Base-by-base conservation (phyloP, 805 yeast genomes). In the Pichia exigua region DNA sequence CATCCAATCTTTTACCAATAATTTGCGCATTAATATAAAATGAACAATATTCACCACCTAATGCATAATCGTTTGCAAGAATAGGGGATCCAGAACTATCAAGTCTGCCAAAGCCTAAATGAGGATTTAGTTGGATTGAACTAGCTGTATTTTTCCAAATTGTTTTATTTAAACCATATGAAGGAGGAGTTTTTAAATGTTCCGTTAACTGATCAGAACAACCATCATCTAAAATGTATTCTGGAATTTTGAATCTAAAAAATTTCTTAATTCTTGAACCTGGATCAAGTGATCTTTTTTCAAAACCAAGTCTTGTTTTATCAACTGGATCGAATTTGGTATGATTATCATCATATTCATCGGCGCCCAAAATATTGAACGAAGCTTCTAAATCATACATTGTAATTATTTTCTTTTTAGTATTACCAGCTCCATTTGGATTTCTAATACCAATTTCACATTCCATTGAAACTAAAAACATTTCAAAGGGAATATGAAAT, bases 381-480 rank as follows among this genome's bases (percentile, higher is more conserved):
- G 53, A 50, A 12, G 53, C 53, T 38, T 46, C 53, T 13, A 50
- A 41, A 46, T 50, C 53, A 38, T 50, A 42, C 27, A 43, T 35
- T 10, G 44, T 32, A 2, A 50, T 10, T n/a, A 50, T 38, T 26
- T 24, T 46, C 17, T 26, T 50, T 44, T 44, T 41, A 13, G 15
- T n/a, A n/a, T 22, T 26, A 15, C n/a, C 3, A 4, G 18, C 27
- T 2, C 17, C 39, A 17, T 42, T 26, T 15, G 47, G 38, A 18
- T 50, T 20, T 17, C 17, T 22, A 10, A 50, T 44, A 20, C 49
- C 68, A 21, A 69, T 61, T 20, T 61, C 64, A 1, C 85, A 85
- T 59, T 81, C 85, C 42, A 81, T 67, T 4, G 81, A 69, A 10
- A 80, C 75, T 52, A 77, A 72, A 59, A 83, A 78, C 81, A 79